These are phyloP conservation scores for Ustilago sp. DNA, from an alignment of 1,284 basidiomycete species.

Conservation along the genomic window DNA sequence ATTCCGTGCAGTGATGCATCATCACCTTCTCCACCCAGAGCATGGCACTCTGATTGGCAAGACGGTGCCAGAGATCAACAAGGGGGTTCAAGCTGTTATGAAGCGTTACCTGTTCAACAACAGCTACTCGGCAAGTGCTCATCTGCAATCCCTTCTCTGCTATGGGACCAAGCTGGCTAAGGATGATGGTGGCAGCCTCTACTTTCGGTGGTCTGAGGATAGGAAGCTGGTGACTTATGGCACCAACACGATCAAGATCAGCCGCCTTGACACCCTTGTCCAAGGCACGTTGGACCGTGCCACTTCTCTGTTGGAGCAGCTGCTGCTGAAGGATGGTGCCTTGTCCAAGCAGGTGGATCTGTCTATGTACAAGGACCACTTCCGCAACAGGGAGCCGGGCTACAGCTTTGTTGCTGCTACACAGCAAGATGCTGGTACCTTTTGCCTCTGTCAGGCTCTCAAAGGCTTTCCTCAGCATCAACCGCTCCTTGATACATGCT, in stretches of 20 bases:
- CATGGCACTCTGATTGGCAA: background rate
- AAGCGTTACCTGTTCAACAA: constrained; percentile 1
- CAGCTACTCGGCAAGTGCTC: background rate
- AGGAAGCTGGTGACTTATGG: background rate
- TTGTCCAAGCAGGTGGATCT: too few relatives aligned
- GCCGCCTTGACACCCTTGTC: background rate
- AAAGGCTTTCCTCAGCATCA: too few relatives aligned
- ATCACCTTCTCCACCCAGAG: background rate
- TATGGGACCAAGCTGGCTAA: background rate
- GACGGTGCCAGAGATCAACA: background rate
- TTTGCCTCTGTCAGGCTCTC: too few relatives aligned
- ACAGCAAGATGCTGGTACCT: too few relatives aligned
- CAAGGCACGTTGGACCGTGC: background rate
- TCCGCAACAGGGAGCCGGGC: too few relatives aligned
- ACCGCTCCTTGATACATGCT: too few relatives aligned
- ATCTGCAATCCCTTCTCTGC: constrained; percentile 5
- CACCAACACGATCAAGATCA: background rate
- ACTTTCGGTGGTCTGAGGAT: background rate
- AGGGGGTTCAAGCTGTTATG: background rate
- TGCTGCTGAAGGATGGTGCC: too few relatives aligned
- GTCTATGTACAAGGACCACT: too few relatives aligned
- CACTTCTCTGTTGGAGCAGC: background rate
- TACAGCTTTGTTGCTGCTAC: too few relatives aligned
- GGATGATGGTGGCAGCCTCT: constrained; percentile 7
- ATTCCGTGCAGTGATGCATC: background rate